These are phyloP conservation scores for Samsoniella hepiali DNA, from an alignment of 2,329 filamentous ascomycete genomes.

Conservation along the genomic window DNA sequence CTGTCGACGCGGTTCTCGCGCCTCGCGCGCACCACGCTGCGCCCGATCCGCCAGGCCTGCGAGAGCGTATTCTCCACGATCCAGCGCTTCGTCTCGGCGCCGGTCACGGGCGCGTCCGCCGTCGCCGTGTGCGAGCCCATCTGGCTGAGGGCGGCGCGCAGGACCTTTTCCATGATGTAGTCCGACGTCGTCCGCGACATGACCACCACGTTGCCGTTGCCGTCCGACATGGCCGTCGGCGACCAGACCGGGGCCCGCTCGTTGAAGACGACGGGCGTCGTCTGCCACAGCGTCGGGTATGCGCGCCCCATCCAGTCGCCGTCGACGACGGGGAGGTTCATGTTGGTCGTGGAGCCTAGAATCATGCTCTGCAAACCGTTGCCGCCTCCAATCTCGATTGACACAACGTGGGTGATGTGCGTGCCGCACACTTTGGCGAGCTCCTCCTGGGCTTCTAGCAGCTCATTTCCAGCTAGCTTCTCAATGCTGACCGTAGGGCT, in stretches of 20 bases:
- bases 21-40: conserved; percentile 53
- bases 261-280: conserved; percentile 50
- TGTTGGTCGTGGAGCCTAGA: conserved; percentile 50
- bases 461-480: conserved; percentile 56
- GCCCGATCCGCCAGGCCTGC: conserved; percentile 57
- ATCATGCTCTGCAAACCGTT: conserved; percentile 61
- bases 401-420: conserved; percentile 55
- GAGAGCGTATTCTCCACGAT: conserved; percentile 52
- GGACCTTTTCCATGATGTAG: conserved; percentile 45
- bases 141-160: conserved; percentile 50
- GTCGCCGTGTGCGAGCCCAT: conserved; percentile 53
- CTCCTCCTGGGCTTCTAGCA: conserved; percentile 48
- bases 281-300: conserved; percentile 55
- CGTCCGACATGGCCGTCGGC: conserved; percentile 48
- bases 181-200: conserved; percentile 49
- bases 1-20: conserved; percentile 47
- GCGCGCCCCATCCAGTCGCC: conserved; percentile 57
- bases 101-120: conserved; percentile 48
- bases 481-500: conserved; percentile 60
- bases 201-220: conserved; percentile 48
- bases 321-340: conserved; percentile 50
- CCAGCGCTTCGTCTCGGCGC: conserved; percentile 48
- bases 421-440: conserved; percentile 49
- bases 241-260: conserved; percentile 44
- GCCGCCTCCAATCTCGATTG: conserved; percentile 63